phyloP scores from a whole-genome alignment of 2,329 filamentous ascomycete species.

The Fonsecaea pedrosoi region DNA sequence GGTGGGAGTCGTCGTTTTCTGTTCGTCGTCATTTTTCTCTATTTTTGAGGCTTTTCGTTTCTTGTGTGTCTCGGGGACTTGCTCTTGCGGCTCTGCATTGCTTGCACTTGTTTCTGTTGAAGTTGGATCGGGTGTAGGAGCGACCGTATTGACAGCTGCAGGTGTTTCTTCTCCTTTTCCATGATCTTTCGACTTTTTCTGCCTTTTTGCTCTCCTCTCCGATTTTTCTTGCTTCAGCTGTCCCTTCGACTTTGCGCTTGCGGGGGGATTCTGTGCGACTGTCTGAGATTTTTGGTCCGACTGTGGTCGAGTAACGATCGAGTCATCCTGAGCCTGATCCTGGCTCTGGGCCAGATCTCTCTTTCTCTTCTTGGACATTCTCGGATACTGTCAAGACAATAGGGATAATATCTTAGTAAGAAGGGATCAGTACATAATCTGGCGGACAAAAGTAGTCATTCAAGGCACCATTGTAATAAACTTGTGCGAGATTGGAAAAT shows the following conservation, averaged over 20 bases:
- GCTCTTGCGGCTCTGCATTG: not conserved
- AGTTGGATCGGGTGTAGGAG: not conserved
- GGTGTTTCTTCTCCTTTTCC: conserved; percentile 10
- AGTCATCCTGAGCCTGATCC: conserved; percentile 13
- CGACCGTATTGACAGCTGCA: not conserved
- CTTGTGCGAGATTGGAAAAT: conserved; percentile 5
- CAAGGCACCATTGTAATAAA: not conserved
- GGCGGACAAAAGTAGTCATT: not conserved
- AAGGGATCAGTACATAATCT: conserved; percentile 1
- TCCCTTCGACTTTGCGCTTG: conserved; percentile 27
- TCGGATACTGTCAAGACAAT: not conserved
- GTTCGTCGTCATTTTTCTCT: conserved; percentile 4
- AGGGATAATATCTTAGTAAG: conserved; percentile 14
- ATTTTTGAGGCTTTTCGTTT: conserved; percentile 37
- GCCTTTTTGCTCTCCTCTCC: conserved; percentile 38
- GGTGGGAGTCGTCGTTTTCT: conserved; percentile 32
- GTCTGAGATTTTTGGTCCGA: conserved; percentile 13
- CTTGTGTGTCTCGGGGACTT: conserved; percentile 48
- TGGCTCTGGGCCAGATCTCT: conserved; percentile 18
- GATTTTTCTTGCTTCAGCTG: conserved; percentile 37
- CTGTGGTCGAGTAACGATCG: conserved; percentile 11
- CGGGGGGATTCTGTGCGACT: not conserved
- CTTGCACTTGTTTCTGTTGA: not conserved
- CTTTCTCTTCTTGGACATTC: conserved; percentile 37
- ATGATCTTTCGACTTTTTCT: conserved; percentile 30